These are phyloP conservation scores for Iris pallida DNA, from an alignment of 116 monocot species.

Conservation along the genomic window DNA sequence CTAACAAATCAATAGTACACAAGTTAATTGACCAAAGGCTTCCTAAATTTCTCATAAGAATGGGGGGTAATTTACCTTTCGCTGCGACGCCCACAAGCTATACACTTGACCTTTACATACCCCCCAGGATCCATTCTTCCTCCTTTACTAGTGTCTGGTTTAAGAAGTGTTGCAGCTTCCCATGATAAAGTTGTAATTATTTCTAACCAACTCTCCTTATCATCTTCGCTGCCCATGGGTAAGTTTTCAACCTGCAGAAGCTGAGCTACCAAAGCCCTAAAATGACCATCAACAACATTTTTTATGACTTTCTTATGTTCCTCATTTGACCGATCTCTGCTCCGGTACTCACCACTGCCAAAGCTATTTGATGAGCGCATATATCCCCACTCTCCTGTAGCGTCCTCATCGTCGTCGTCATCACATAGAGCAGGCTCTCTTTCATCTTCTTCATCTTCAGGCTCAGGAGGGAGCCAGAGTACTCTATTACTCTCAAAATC, in stretches of 20 bases:
- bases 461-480: constrained; percentile 80
- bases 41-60: neutral
- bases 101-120: constrained; percentile 81
- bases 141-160: constrained; percentile 77
- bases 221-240: constrained; percentile 36
- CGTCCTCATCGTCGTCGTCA: constrained; percentile 54
- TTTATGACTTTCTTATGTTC: constrained; percentile 78
- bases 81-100: constrained; percentile 65
- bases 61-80: constrained; percentile 47
- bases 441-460: constrained; percentile 78
- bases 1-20: neutral
- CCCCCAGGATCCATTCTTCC: constrained; percentile 89
- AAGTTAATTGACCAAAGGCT: neutral
- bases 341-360: constrained; percentile 44
- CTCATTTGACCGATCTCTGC: constrained; percentile 46
- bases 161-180: constrained; percentile 81
- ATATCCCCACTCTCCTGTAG: constrained; percentile 56
- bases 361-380: constrained; percentile 50
- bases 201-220: constrained; percentile 69
- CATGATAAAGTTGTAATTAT: constrained; percentile 79
- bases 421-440: constrained; percentile 34
- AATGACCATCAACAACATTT: constrained; percentile 75
- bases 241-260: constrained; percentile 75
- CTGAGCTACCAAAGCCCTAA: constrained; percentile 79
- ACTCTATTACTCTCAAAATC: constrained; percentile 71